Base-by-base conservation (phyloP, 371 early-diverging fungal genomes). In the Batrachochytrium dendrobatidis region DNA sequence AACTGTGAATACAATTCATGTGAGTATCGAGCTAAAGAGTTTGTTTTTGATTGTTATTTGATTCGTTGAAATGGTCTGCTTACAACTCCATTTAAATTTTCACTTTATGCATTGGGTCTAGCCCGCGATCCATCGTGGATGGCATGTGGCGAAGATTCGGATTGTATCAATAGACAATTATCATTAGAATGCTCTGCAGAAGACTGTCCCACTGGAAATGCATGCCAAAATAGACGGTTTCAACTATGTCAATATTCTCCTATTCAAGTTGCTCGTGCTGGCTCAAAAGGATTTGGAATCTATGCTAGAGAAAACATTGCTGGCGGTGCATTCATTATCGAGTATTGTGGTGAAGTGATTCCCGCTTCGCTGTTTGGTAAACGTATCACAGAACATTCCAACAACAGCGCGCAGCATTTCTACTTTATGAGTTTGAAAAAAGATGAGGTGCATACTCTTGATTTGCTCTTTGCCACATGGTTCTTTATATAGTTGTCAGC, bases 341-440 rank as follows among this genome's bases (percentile, higher is more conserved):
- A 98, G 72, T 98, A 98, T 70, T 82, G 88, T 61, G 99, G 99
- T 29, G 99, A 98, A 67, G 90, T 97, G 1, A 82, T 98, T 25
- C 73, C 92, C 2, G 71, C 82, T 28, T 59, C 71, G 24, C 84
- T 84, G 60, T 95, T 96, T 65, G 68, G 84, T 31, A 86, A 89
- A 62, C 78, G 99, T 3, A 86, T 89, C 7, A 74, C 77, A 34
- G 84, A 84, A 46, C 95, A 96, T 65, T 84, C 83, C 55, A 60
- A 82, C 32, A 80, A 83, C 48, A 92, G 92, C n/a, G 73, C 82
- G 15, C 76, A 82, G 64, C 98, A 98, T 65, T 95, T 95, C 68
- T 98, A 98, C 61, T 97, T 94, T 71, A 97, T 97, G 97, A 86
- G 88, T 46, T 72, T 97, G 15, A 90, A 91, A 55, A 77, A 83